A percentile compares a stretch with the other conserved stretches of the same genome.
These are phyloP conservation scores for Nannochloropsis gaditana DNA, from an alignment of 108 stramenopile genomes.

Conservation along the genomic window DNA sequence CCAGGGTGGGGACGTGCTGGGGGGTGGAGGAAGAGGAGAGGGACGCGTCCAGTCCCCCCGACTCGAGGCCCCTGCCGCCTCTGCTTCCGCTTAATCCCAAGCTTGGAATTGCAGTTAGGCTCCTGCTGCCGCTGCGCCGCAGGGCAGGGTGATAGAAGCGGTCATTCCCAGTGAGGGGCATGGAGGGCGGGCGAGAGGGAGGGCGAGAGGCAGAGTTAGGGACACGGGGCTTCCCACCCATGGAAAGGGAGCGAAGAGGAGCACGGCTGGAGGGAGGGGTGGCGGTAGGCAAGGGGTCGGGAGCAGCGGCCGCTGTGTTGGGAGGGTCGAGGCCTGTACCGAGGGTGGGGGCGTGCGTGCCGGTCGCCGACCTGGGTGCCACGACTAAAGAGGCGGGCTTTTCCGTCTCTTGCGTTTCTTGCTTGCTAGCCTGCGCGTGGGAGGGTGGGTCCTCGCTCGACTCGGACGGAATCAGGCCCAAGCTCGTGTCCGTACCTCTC, in stretches of 20 bases:
- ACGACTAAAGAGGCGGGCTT: no score
- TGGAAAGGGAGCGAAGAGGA: conserved; percentile 15
- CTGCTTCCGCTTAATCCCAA: background rate
- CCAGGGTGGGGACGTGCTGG: background rate
- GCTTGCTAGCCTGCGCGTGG: no score
- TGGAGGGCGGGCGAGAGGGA: background rate
- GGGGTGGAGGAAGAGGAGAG: background rate
- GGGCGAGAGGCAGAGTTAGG: background rate
- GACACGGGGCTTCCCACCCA: background rate
- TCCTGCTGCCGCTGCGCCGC: background rate
- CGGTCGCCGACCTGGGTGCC: no score
- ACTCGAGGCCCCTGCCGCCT: no score
- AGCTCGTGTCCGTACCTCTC: no score
- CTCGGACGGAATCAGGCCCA: no score
- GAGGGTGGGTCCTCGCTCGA: no score
- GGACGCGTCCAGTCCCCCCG: background rate
- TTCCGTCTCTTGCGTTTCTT: no score
- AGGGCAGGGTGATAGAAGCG: background rate
- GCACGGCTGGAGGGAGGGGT: background rate
- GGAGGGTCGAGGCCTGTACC: no score
- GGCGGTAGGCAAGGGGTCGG: background rate
- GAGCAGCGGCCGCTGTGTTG: background rate
- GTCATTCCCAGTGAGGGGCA: conserved; percentile 15
- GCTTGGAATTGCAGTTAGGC: background rate
- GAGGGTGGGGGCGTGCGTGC: no score